Evolutionary conservation across 306 rosid genomes (phyloP).

Genomic region (Senna tora): DNA sequence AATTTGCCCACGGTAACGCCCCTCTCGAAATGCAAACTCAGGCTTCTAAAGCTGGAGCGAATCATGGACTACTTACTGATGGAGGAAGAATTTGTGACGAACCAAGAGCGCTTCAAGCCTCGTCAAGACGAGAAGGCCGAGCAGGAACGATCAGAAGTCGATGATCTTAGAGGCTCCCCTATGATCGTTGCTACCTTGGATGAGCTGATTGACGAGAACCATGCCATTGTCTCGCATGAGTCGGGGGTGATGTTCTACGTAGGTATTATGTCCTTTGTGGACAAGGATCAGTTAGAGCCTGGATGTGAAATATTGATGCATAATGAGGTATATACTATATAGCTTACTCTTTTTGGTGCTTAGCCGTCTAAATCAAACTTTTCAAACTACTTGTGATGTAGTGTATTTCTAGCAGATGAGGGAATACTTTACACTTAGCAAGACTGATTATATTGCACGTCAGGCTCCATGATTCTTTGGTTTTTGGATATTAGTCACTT

Average conservation of each 20-base stretch:
- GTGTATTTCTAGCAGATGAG: not conserved
- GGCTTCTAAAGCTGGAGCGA: constrained; percentile 87
- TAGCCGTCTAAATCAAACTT: not conserved
- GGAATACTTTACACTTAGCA: not conserved
- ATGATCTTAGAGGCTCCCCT: constrained; percentile 94
- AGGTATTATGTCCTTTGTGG: constrained; percentile 89
- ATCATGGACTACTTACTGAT: constrained; percentile 85
- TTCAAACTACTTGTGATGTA: not conserved
- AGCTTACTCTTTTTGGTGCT: constrained; percentile 8
- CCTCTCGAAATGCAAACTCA: constrained; percentile 77
- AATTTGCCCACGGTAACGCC: constrained; percentile 91
- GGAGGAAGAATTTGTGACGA: constrained; percentile 97
- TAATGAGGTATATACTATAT: constrained; percentile 63
- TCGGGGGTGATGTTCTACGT: too few species aligned
- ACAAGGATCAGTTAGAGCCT: constrained; percentile 96
- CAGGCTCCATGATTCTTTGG: not conserved
- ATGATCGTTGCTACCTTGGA: constrained; percentile 96
- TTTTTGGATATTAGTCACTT: too few species aligned
- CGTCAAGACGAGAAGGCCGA: constrained; percentile 98
- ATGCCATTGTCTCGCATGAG: constrained; percentile 95
- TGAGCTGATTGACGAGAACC: constrained; percentile 93
- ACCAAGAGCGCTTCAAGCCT: constrained; percentile 93
- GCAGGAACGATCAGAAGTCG: constrained; percentile 97
- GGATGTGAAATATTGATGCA: constrained; percentile 98
- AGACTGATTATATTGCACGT: not conserved